Base-by-base conservation (phyloP, 108 stramenopile genomes). In the Fistulifera solaris region DNA sequence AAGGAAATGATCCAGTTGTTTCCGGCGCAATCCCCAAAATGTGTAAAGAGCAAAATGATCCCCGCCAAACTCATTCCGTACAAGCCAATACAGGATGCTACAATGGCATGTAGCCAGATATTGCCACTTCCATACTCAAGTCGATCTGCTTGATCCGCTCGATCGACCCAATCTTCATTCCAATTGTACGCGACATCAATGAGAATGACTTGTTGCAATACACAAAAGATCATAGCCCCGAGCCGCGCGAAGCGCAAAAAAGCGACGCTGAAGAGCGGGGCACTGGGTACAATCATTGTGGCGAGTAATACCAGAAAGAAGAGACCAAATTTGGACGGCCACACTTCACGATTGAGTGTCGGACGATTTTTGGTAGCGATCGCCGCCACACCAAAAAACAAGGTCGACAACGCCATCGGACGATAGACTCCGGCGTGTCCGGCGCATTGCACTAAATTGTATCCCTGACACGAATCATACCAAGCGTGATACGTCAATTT, bases 181-280 rank as follows among this genome's bases (percentile, higher is more conserved):
- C 79, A 83, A 56, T 86, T 81, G 57, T 88, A 93, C 11, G 90
- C 90, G 14, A 93, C 39, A 62, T 93, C 90, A 61, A 92, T 77
- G 13, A 92, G 66, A 59, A 92, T 85, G 17, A 92, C 59, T 70
- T 87, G 85, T 43, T 88, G 85, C 16, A 88, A 39, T 10, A 92
- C 63, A 8, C 83, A 54, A 62, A 87, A 92, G 24, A 83, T 25
- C 35, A 58, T 61, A 0, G 84, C 84, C 8, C 81, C 80, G 10
- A 83, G 54, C 5, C 90, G 79, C 23, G 75, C 71, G n/a, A 75
- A n/a, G 58, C 72, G 71, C 40, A 92, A 50, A 62, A 74, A 86
- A 26, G 79, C 56, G 16, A 65, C 70, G 11, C 66, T 51, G 56
- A 87, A 90, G 58, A 71, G 51, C 4, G 85, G 85, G 31, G 27